A percentile compares a stretch with the other conserved stretches of the same genome.
Evolutionary conservation across 208 protist genomes (phyloP).

Genomic region (Leishmania turanica): DNA sequence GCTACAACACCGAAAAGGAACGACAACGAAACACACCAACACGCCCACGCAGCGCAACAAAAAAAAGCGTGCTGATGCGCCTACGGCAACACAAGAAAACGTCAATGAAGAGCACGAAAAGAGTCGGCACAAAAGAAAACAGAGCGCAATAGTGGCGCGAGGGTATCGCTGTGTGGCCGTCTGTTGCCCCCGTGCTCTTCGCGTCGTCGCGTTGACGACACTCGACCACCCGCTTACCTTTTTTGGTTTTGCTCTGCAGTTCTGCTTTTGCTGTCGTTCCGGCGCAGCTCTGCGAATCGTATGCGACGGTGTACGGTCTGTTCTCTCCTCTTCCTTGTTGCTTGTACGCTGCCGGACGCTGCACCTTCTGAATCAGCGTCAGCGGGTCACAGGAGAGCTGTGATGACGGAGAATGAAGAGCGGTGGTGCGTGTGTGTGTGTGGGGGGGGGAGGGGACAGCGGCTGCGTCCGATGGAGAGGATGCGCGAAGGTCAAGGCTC

Average conservation of each 20-base stretch:
- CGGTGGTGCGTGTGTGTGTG: background rate
- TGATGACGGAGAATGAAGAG: background rate
- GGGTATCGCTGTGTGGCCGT: background rate
- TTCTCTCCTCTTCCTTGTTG: background rate
- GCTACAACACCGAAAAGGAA: background rate
- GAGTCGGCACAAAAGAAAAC: background rate
- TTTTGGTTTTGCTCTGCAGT: background rate
- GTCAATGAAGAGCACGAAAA: background rate
- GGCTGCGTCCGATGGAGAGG: background rate
- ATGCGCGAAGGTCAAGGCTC: background rate
- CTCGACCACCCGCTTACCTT: background rate
- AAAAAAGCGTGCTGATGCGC: background rate
- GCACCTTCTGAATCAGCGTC: background rate
- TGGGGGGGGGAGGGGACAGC: background rate
- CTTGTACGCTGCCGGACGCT: background rate
- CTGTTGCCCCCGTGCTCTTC: background rate
- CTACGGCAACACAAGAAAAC: background rate
- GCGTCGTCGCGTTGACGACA: background rate
- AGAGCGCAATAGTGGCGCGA: background rate
- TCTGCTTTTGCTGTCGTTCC: background rate
- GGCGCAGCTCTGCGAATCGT: background rate
- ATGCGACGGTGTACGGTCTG: background rate
- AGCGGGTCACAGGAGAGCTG: background rate
- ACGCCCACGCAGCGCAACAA: background rate
- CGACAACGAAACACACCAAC: background rate